Base-by-base conservation (phyloP, 352 stramenopile species). In the Phytophthora sansomeana region DNA sequence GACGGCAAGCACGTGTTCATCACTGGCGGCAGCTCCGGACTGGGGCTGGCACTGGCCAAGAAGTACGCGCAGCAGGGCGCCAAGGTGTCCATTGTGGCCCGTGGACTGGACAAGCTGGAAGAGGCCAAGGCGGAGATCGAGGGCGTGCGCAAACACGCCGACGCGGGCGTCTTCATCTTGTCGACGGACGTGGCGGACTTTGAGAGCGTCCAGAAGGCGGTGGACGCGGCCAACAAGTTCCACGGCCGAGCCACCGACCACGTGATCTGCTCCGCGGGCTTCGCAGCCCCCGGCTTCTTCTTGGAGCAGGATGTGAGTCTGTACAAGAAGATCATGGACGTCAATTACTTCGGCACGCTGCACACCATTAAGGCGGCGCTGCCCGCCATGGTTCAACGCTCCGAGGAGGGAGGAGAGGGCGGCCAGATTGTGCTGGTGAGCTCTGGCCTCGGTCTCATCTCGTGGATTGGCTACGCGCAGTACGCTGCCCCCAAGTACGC, bases 291-390 rank as follows among this genome's bases (percentile, higher is more conserved):
- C 5, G 87, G 85, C 19, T 93, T 93, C 69, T 89, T 97, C 62
- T 17, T 93, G 41, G 81, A 94, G 13, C 80, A 90, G 47, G 83
- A 92, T 33, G 69, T 93, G 44, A 77, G 64, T 42, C 70, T 92
- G 14, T 88, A 84, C 77, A 84, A 75, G 71, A 82, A 85, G 71
- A 88, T 89, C 47, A 95, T 95, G 83, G 85, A 95, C 53, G 73
- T 95, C 49, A 94, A 96, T 72, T 96, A 95, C 78, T 93, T 96
- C 59, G 87, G 87, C 30, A 83, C 84, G 43, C 68, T 96, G 28
- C 73, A 95, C 67, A 63, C 81, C 14, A 82, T 95, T 56, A 93
- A 95, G 62, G 87, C 87, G 13, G 85, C 83, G n/a, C 67, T 96
- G 43, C 87, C 87, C 16, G 77, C 77, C 9, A 95, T 96, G 87